These are phyloP conservation scores for Pistacia integerrima DNA, from an alignment of 345 rosid species.

Conservation along the genomic window DNA sequence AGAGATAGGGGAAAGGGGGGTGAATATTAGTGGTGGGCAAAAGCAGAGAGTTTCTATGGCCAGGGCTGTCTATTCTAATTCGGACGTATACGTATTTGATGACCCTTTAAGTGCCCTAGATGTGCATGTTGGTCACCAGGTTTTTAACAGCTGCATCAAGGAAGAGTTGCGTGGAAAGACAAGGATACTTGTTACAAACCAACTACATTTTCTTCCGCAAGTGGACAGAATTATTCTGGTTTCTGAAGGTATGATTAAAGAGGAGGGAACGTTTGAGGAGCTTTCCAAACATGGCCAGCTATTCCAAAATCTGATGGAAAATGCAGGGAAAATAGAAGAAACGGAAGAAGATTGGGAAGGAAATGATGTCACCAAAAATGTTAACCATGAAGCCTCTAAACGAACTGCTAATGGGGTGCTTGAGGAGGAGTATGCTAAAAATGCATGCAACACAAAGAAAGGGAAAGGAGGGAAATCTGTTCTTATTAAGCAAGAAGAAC, in stretches of 20 bases:
- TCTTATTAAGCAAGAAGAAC: slow-evolving; percentile 90
- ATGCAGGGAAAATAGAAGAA: slow-evolving; percentile 94
- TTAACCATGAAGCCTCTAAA: slow-evolving; percentile 39
- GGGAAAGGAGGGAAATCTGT: slow-evolving; percentile 67
- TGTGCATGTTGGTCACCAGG: slow-evolving; percentile 93
- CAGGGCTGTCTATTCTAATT: slow-evolving; percentile 89
- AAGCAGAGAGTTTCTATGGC: slow-evolving; percentile 99
- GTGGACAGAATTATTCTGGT: slow-evolving; percentile 79
- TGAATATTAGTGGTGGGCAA: slow-evolving; percentile 98
- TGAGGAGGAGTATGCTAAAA: slow-evolving; percentile 27
- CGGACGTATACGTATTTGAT: slow-evolving; percentile 92
- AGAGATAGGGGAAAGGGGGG: slow-evolving; percentile 99
- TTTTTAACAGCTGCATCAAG: slow-evolving; percentile 84
- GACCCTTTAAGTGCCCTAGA: slow-evolving; percentile 98
- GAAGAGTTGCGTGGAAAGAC: slow-evolving; percentile 78
- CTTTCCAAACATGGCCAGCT: slow-evolving; percentile 67
- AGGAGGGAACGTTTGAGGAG: slow-evolving; percentile 88
- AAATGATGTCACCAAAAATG: slow-evolving; percentile 25
- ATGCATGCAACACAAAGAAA: slow-evolving; percentile 33
- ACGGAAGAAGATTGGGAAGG: slow-evolving; percentile 41
- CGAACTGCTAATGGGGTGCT: slow-evolving; percentile 35
- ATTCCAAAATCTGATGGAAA: slow-evolving; percentile 90
- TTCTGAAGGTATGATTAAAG: slow-evolving; percentile 75
- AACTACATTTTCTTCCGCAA: slow-evolving; percentile 93
- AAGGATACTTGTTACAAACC: slow-evolving; percentile 92